phyloP scores from a whole-genome alignment of 495 filamentous ascomycete species.

The Opeltia flavorubescens region DNA sequence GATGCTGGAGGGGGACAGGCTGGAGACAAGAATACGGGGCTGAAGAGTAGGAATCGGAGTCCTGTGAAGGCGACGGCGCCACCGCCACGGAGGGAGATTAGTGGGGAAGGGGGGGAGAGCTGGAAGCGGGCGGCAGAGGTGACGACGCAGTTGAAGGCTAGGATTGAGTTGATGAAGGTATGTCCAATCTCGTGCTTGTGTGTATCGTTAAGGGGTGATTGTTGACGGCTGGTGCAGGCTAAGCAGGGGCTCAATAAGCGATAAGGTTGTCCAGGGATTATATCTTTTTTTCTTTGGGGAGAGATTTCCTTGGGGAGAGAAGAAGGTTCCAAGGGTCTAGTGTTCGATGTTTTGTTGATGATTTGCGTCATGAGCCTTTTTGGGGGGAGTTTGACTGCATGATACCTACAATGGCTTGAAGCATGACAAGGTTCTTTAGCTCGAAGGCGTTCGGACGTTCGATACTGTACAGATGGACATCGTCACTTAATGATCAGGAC shows the following conservation, averaged over 20 bases:
- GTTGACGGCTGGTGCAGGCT: conserved; percentile 18
- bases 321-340: too few species aligned
- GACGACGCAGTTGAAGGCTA: conserved; percentile 87
- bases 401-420: neutral
- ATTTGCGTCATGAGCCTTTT: too few species aligned
- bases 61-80: conserved; percentile 14
- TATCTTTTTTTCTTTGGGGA: too few species aligned
- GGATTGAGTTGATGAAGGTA: conserved; percentile 85
- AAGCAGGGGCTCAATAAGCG: conserved; percentile 21
- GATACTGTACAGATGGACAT: too few species aligned
- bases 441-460: neutral
- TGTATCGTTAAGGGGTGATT: neutral
- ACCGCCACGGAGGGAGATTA: conserved; percentile 13
- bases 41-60: conserved; percentile 18
- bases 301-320: too few species aligned
- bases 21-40: conserved; percentile 20
- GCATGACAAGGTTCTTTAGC: neutral
- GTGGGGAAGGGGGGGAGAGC: conserved; percentile 59
- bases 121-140: conserved; percentile 99
- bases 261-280: too few species aligned
- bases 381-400: too few species aligned
- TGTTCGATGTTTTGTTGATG: too few species aligned
- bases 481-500: too few species aligned
- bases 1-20: conserved; percentile 22
- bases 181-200: conserved; percentile 16